Evolutionary conservation across 2,329 filamentous ascomycete genomes (phyloP).

Genomic region (Diaporthe destruens): DNA sequence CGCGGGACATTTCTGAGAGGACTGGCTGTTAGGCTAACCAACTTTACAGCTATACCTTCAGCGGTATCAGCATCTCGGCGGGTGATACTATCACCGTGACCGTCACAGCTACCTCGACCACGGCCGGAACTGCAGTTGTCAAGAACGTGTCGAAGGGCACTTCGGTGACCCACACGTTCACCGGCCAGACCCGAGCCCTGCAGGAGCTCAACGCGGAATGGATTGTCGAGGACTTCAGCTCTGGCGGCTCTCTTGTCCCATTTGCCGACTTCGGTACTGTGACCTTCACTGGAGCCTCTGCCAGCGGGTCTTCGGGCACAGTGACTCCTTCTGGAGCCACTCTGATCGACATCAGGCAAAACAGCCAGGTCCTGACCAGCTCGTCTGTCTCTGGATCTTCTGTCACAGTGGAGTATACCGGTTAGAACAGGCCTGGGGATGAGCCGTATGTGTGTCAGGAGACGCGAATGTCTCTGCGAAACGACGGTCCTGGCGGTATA

Average conservation of each 20-base stretch:
- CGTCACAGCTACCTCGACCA: slow-evolving; percentile 55
- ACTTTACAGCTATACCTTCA: slow-evolving; percentile 43
- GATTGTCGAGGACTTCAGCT: slow-evolving; percentile 70
- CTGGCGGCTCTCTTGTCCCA: slow-evolving; percentile 53
- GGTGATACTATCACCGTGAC: slow-evolving; percentile 48
- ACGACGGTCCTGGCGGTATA: neutral
- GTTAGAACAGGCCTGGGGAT: neutral
- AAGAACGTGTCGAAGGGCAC: slow-evolving; percentile 63
- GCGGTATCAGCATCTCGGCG: slow-evolving; percentile 44
- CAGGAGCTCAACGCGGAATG: slow-evolving; percentile 71
- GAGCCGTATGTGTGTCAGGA: neutral
- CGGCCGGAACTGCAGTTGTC: slow-evolving; percentile 57
- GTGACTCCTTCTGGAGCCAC: slow-evolving; percentile 62
- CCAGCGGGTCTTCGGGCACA: slow-evolving; percentile 48
- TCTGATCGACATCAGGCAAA: slow-evolving; percentile 74
- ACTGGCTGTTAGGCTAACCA: neutral
- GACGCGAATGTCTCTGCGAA: too few relatives aligned
- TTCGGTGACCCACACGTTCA: slow-evolving; percentile 64
- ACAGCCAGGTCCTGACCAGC: slow-evolving; percentile 69
- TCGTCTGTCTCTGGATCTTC: slow-evolving; percentile 43
- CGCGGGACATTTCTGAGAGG: neutral
- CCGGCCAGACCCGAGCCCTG: slow-evolving; percentile 56
- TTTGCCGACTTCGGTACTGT: slow-evolving; percentile 63
- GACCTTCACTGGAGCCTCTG: slow-evolving; percentile 56
- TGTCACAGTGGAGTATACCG: slow-evolving; percentile 58